Evolutionary conservation across 2,329 filamentous ascomycete genomes (phyloP).

Genomic region (Fusarium redolens): DNA sequence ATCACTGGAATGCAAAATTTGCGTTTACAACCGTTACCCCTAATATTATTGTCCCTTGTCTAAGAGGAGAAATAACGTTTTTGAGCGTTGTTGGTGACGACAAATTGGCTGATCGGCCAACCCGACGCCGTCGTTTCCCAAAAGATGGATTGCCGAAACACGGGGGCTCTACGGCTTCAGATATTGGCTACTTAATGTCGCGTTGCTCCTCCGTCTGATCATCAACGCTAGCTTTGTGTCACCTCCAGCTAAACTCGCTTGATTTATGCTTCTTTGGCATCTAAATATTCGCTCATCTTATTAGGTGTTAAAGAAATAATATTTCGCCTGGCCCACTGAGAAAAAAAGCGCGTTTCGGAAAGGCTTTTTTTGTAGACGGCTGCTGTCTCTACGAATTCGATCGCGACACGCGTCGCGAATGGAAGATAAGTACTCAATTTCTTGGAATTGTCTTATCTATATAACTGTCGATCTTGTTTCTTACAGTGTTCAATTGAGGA

Average conservation of each 20-base stretch:
- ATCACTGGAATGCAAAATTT: not conserved
- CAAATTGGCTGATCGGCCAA: not conserved
- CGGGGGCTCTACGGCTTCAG: not conserved
- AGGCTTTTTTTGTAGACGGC: not conserved
- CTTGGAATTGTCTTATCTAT: not conserved
- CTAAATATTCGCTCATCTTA: not conserved
- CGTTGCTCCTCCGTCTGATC: not conserved
- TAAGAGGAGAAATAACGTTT: fast-evolving
- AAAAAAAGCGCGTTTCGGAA: not conserved
- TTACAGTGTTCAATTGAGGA: slow-evolving; percentile 46
- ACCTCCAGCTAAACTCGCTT: not conserved
- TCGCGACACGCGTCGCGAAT: not conserved
- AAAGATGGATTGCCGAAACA: not conserved
- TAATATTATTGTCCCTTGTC: fast-evolving
- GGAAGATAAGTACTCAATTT: not conserved
- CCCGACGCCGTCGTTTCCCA: no score
- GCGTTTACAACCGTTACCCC: fast-evolving
- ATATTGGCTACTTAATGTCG: not conserved
- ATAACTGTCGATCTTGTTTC: fast-evolving
- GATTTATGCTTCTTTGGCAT: not conserved
- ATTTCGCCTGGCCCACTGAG: not conserved
- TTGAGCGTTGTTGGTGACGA: not conserved
- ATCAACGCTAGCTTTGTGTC: not conserved
- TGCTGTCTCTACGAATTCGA: not conserved
- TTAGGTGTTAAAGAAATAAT: not conserved